Conservation (phyloP, 441 rosid species). For the Arabidopsis lyrata region DNA sequence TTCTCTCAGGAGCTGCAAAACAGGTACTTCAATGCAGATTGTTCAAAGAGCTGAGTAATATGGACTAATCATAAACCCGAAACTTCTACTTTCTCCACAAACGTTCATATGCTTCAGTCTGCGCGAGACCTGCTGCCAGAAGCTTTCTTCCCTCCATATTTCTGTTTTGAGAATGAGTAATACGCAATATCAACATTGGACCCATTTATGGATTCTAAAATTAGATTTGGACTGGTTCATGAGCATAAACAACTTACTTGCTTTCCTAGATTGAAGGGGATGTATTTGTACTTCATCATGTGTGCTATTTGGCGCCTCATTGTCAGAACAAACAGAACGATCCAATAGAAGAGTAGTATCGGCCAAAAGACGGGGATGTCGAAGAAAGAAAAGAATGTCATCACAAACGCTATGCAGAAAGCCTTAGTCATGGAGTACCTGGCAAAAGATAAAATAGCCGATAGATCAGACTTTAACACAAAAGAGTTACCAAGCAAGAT, state of each 20-base stretch:
- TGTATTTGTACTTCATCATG: constrained; percentile 75
- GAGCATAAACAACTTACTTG: constrained; percentile 49
- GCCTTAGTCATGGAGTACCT: constrained; percentile 84
- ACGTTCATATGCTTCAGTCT: constrained; percentile 51
- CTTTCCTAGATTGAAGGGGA: constrained; percentile 78
- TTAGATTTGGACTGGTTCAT: not conserved
- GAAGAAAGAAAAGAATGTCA: constrained; percentile 74
- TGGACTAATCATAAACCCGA: not conserved
- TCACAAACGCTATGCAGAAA: constrained; percentile 62
- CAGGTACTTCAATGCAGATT: not conserved
- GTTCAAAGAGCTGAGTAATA: not conserved
- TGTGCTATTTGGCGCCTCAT: constrained; percentile 78
- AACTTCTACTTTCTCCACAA: not conserved
- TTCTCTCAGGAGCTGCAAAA: not conserved
- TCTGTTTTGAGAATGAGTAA: constrained; percentile 48
- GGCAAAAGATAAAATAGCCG: constrained; percentile 32
- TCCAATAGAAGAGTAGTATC: constrained; percentile 68
- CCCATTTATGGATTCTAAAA: not conserved
- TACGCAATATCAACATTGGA: not conserved
- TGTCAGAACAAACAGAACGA: constrained; percentile 72
- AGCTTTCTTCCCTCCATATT: constrained; percentile 68
- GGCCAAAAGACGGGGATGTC: constrained; percentile 88
- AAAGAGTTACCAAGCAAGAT: not conserved
- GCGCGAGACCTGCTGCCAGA: constrained; percentile 57
- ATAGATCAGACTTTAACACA: not conserved